These are phyloP conservation scores for Amaranthus hypochondriacus DNA, from an alignment of 148 eudicot genomes.

Conservation along the genomic window DNA sequence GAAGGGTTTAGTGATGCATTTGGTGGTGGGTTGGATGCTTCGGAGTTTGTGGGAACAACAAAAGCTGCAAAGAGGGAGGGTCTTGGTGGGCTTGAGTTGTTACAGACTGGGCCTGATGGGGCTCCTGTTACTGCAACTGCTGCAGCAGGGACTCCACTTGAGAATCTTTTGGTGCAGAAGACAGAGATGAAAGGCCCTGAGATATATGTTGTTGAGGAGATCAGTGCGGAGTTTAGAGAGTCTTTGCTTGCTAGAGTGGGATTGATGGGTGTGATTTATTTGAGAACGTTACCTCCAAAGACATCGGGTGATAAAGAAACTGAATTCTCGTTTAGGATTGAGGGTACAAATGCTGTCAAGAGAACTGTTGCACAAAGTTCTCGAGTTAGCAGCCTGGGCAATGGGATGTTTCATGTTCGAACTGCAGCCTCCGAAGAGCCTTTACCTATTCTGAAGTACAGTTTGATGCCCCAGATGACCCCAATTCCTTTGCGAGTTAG, in stretches of 20 bases:
- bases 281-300: slow-evolving; percentile 72
- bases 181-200: slow-evolving; percentile 92
- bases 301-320: slow-evolving; percentile 71
- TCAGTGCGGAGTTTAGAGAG: slow-evolving; percentile 82
- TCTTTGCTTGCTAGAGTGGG: slow-evolving; percentile 87
- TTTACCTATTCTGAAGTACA: slow-evolving; percentile 69
- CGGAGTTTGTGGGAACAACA: slow-evolving; percentile 77
- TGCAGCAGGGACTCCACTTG: slow-evolving; percentile 56
- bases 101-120: slow-evolving; percentile 68
- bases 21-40: slow-evolving; percentile 99
- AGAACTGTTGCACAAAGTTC: slow-evolving; percentile 65
- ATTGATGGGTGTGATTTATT: slow-evolving; percentile 67
- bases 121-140: slow-evolving; percentile 33
- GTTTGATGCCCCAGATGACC: slow-evolving; percentile 67
- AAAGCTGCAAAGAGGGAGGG: slow-evolving; percentile 61
- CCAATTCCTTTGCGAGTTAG: slow-evolving; percentile 83
- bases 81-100: slow-evolving; percentile 86
- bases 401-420: slow-evolving; percentile 82
- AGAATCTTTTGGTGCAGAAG: slow-evolving; percentile 62
- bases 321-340: slow-evolving; percentile 84
- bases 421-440: slow-evolving; percentile 68
- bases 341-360: slow-evolving; percentile 58
- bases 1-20: slow-evolving; percentile 95
- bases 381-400: slow-evolving; percentile 75
- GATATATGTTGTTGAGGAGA: slow-evolving; percentile 72